These are phyloP conservation scores for Leccinum ochraceum DNA, from an alignment of 768 basidiomycete species.

Conservation along the genomic window DNA sequence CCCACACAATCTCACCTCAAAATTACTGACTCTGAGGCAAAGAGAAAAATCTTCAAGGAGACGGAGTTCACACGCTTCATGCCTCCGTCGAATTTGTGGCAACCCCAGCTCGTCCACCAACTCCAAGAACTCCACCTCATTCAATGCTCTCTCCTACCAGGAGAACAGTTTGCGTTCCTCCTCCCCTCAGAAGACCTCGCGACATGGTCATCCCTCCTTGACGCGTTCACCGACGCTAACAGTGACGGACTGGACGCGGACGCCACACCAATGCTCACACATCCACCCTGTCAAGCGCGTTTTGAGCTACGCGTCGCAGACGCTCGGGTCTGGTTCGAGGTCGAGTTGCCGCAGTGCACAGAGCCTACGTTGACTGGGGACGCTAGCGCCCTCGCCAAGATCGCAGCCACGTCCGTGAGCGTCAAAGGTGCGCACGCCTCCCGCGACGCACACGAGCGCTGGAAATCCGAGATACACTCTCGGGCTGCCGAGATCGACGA, in stretches of 20 bases:
- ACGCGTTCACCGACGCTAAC: conserved; percentile 3
- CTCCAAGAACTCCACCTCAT: conserved; percentile 62
- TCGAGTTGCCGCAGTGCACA: conserved; percentile 23
- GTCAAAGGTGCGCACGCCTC: conserved; percentile 50
- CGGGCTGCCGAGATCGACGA: conserved; percentile 37
- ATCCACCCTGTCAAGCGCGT: conserved; percentile 27
- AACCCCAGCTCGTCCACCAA: conserved; percentile 19
- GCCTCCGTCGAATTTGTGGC: neutral
- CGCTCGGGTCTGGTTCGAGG: conserved; percentile 40
- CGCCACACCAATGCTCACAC: neutral
- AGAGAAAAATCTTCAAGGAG: too few species aligned
- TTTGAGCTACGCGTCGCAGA: conserved; percentile 38
- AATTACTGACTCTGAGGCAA: too few species aligned
- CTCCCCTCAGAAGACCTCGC: conserved; percentile 37
- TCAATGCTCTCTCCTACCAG: conserved; percentile 60
- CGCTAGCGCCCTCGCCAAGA: neutral
- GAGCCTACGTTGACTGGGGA: neutral
- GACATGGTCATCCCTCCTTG: conserved; percentile 32
- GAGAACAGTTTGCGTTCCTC: conserved; percentile 49
- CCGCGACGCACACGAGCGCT: conserved; percentile 49
- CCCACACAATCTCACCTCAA: too few species aligned
- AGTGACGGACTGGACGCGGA: neutral
- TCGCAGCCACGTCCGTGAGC: conserved; percentile 25
- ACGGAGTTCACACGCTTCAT: neutral
- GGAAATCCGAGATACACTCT: conserved; percentile 44